Evolutionary conservation across 2,329 filamentous ascomycete species (phyloP).

Genomic region (Hirsutella rhossiliensis): DNA sequence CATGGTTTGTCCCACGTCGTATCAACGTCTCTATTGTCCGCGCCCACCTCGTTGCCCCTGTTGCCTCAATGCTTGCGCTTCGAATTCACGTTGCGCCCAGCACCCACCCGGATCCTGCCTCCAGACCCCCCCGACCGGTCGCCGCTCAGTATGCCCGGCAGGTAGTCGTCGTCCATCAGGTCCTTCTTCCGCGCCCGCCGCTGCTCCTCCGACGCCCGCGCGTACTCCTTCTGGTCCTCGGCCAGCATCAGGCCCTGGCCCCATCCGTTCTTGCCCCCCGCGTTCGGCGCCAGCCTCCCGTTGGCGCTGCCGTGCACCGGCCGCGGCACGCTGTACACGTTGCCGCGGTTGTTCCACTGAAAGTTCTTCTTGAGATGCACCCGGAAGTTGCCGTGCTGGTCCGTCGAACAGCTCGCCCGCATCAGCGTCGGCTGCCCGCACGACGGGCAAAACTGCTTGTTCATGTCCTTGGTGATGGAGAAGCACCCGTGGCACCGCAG

Average conservation of each 20-base stretch:
- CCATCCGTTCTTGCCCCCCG: conserved; percentile 81
- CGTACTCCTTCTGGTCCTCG: conserved; percentile 94
- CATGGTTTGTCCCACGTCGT: no score
- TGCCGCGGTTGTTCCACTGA: conserved; percentile 89
- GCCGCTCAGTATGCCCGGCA: conserved; percentile 76
- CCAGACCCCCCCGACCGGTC: conserved; percentile 47
- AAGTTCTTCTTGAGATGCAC: conserved; percentile 89
- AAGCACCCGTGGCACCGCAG: conserved; percentile 94
- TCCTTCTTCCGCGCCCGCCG: conserved; percentile 61
- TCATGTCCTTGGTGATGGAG: conserved; percentile 68
- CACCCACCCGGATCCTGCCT: conserved; percentile 68
- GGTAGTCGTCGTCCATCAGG: conserved; percentile 89
- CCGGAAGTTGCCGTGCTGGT: conserved; percentile 66
- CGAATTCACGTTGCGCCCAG: conserved; percentile 77
- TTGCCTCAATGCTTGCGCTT: conserved; percentile 42
- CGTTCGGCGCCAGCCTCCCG: conserved; percentile 56
- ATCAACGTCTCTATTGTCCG: no score
- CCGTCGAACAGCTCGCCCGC: conserved; percentile 75
- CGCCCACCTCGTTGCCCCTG: no score
- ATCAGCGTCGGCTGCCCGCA: conserved; percentile 84
- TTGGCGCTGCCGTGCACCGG: conserved; percentile 70
- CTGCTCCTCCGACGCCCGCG: conserved; percentile 49
- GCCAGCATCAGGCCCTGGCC: conserved; percentile 72
- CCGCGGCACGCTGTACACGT: conserved; percentile 88
- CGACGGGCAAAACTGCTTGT: conserved; percentile 80